Base-by-base conservation (phyloP, 108 stramenopile species). In the Nitzschia sp. region DNA sequence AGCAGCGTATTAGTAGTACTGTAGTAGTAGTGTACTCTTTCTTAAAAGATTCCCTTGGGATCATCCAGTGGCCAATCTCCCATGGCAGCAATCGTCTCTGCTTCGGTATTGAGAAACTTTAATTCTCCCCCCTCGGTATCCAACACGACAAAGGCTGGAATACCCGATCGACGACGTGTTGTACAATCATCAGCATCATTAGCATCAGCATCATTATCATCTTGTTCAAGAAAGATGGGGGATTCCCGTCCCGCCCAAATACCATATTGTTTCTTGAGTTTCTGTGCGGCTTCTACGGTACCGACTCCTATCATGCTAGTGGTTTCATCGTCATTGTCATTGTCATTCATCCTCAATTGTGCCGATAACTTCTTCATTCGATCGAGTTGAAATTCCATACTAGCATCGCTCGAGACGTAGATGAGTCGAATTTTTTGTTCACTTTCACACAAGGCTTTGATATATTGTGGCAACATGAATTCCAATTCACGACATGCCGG, bases 131-230 rank as follows among this genome's bases (percentile, higher is more conserved):
- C 84, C 13, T 61, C 66, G 13, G 69, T 69, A 45, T 68, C 55
- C 50, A 89, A 71, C 1, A 89, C 88, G 21, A 89, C 85, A 0
- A 89, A 47, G 3, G 88, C 81, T 36, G 88, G 88, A 48, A 89
- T 80, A 2, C 88, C 88, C 57, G 83, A 84, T 52, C 88, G 65
- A 19, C 88, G 68, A 8, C 36, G 53, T 16, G 15, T 55, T 54
- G 54, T 38, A 19, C 36, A 60, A 30, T 32, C 45, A 3, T 21
- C 34, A 46, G 86, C 71, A 38, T 77, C 67, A 11, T 45, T 29
- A n/a, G 38, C 38, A 9, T 41, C 38, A 41, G 38, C 38, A n/a
- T n/a, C n/a, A n/a, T n/a, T n/a, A n/a, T n/a, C n/a, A n/a, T n/a
- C n/a, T n/a, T n/a, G n/a, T n/a, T 45, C 54, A 4, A n/a, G 36